These are phyloP conservation scores for Ambispora gerdemannii DNA, from an alignment of 192 early-diverging fungal species.

Conservation along the genomic window DNA sequence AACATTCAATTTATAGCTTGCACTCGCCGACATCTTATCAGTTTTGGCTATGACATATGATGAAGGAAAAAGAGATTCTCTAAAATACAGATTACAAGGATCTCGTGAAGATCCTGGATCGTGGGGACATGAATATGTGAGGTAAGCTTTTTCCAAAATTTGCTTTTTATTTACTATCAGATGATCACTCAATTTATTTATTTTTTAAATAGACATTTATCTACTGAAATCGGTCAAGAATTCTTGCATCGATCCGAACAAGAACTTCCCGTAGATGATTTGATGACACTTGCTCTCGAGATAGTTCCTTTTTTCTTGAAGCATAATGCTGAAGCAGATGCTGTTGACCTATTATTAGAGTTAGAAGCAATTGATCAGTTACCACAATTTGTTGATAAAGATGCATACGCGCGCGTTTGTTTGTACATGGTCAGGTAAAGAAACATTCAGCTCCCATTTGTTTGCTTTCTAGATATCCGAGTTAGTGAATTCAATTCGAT, in stretches of 20 bases:
- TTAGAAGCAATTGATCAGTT: constrained; percentile 80
- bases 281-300: constrained; percentile 73
- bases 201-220: constrained; percentile 66
- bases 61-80: constrained; percentile 76
- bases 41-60: constrained; percentile 97
- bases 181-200: background rate
- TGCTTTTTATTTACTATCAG: background rate
- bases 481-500: background rate
- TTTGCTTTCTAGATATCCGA: background rate
- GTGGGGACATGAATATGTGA: constrained; percentile 99
- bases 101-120: constrained; percentile 73
- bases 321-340: constrained; percentile 98
- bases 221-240: constrained; percentile 87
- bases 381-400: constrained; percentile 82
- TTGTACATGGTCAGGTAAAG: constrained; percentile 85
- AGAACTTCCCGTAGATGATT: constrained; percentile 54
- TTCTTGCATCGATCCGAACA: constrained; percentile 64
- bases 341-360: constrained; percentile 92
- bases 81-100: constrained; percentile 87
- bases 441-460: background rate
- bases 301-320: constrained; percentile 93
- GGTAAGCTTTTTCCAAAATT: constrained; percentile 41
- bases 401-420: constrained; percentile 92
- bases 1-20: constrained; percentile 46
- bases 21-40: constrained; percentile 93